Evolutionary conservation across 345 rosid species (phyloP).

Genomic region (Eucalyptus curtisii): DNA sequence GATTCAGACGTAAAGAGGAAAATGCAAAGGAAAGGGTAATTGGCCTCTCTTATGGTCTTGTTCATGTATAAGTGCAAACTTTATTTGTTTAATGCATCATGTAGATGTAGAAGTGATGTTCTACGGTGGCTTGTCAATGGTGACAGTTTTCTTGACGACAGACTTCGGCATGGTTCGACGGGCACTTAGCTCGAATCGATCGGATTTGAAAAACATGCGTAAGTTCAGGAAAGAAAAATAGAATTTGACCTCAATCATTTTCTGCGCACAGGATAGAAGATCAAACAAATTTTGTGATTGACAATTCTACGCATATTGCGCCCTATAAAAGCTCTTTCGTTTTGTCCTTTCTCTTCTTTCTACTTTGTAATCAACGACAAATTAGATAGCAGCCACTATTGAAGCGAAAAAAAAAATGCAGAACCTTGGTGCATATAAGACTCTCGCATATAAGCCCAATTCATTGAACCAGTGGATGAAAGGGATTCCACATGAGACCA

Average conservation of each 20-base stretch:
- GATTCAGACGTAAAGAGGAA: neutral
- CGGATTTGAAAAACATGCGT: neutral
- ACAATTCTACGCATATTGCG: neutral
- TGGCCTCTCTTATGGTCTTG: neutral
- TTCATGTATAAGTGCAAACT: neutral
- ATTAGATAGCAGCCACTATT: neutral
- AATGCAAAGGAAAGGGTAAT: neutral
- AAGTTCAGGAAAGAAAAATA: neutral
- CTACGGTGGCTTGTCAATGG: neutral
- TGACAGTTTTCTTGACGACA: neutral
- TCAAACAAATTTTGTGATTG: neutral
- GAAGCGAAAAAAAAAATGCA: neutral
- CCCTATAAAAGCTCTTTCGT: neutral
- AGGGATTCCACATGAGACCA: neutral
- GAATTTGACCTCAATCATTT: neutral
- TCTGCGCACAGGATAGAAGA: neutral
- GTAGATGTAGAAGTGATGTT: neutral
- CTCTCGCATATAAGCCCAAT: neutral
- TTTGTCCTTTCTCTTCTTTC: neutral
- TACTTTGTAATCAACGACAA: neutral
- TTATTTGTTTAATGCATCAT: neutral
- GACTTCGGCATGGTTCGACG: neutral
- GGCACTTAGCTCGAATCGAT: neutral
- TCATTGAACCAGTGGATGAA: neutral
- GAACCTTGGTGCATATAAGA: neutral